phyloP scores from a whole-genome alignment of 768 basidiomycete species.

The Boletus reticulatus region DNA sequence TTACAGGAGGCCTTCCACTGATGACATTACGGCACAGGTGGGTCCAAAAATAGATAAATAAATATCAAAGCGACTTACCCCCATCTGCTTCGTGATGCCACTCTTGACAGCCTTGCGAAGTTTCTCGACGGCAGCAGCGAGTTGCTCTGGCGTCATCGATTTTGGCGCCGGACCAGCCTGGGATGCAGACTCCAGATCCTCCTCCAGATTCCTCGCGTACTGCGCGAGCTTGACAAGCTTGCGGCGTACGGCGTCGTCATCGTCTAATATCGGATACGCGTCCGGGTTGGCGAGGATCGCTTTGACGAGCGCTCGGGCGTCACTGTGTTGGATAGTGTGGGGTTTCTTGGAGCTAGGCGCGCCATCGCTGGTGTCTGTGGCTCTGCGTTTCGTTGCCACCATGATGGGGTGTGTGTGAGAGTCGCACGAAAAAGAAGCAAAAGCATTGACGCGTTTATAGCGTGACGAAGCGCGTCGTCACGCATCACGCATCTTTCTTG shows the following conservation, averaged over 20 bases:
- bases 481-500: constrained; percentile 9
- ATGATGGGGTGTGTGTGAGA: constrained; percentile 9
- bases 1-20: constrained; percentile 55
- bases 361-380: constrained; percentile 16
- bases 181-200: constrained; percentile 22
- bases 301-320: constrained; percentile 36
- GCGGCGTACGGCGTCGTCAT: constrained; percentile 30
- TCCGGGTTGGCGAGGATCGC: constrained; percentile 38
- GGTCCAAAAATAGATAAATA: background rate
- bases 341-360: constrained; percentile 30
- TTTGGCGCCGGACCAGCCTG: constrained; percentile 16
- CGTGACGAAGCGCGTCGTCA: constrained; percentile 29
- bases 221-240: constrained; percentile 31
- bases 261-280: constrained; percentile 36
- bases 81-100: constrained; percentile 54
- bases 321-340: constrained; percentile 22
- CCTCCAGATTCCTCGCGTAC: constrained; percentile 34
- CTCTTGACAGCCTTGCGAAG: constrained; percentile 43
- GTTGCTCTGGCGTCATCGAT: constrained; percentile 36
- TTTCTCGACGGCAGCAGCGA: constrained; percentile 44
- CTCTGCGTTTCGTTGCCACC: constrained; percentile 37
- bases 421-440: no score
- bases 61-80: constrained; percentile 19
- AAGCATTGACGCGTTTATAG: constrained; percentile 11
- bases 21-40: background rate